Evolutionary conservation across 2,329 filamentous ascomycete species (phyloP).

Genomic region (Dendrostoma leiphaemia): DNA sequence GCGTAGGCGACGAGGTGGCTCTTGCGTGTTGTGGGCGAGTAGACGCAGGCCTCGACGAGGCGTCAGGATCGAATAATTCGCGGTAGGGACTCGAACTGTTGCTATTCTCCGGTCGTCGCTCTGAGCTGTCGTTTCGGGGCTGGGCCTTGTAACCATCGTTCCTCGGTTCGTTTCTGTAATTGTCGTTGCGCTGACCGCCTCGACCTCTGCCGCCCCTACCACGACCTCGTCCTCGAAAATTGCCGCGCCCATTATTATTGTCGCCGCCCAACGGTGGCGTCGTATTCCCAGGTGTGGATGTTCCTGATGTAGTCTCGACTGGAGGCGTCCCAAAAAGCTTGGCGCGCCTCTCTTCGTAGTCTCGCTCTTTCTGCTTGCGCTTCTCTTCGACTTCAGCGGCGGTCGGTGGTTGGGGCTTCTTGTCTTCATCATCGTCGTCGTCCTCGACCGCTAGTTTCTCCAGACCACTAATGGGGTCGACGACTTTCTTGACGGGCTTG

Average conservation of each 20-base stretch:
- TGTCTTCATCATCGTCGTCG: conserved; percentile 65
- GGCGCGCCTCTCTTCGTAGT: conserved; percentile 85
- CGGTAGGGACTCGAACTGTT: conserved; percentile 35
- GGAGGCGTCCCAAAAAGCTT: conserved; percentile 72
- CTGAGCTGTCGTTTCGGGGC: conserved; percentile 21
- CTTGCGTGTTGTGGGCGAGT: conserved; percentile 41
- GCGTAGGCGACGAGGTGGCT: conserved; percentile 38
- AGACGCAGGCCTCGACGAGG: conserved; percentile 61
- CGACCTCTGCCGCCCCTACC: conserved; percentile 43
- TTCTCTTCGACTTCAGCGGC: conserved; percentile 71
- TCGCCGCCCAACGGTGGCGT: conserved; percentile 55
- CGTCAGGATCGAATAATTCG: conserved; percentile 78
- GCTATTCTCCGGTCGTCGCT: conserved; percentile 26
- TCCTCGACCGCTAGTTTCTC: conserved; percentile 43
- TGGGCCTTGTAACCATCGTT: not conserved
- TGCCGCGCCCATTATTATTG: conserved; percentile 38
- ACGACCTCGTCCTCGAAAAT: conserved; percentile 42
- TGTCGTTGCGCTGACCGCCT: conserved; percentile 32
- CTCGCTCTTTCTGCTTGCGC: conserved; percentile 80
- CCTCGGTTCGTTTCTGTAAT: conserved; percentile 20
- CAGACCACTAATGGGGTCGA: conserved; percentile 51
- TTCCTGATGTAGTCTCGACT: conserved; percentile 40
- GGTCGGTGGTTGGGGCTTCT: conserved; percentile 49
- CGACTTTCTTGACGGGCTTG: conserved; percentile 64
- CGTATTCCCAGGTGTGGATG: conserved; percentile 60